Evolutionary conservation across 179 eudicot genomes (phyloP).

Genomic region (Silene vulgaris): DNA sequence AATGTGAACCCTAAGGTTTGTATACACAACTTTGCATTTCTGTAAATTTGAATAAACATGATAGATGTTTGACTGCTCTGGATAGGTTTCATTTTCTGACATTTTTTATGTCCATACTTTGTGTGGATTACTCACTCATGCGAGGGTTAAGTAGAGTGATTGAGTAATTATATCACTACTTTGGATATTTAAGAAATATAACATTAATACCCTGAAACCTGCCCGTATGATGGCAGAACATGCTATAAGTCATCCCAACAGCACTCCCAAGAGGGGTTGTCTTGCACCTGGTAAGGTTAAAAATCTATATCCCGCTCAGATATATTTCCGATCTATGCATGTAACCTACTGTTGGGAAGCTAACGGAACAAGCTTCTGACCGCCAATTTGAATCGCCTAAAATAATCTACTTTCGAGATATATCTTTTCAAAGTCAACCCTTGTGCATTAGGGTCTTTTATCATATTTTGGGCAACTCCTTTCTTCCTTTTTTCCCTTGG

Average conservation of each 20-base stretch:
- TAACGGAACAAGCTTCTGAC: background rate
- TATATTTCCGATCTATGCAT: background rate
- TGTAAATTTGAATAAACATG: background rate
- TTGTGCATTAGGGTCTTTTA: background rate
- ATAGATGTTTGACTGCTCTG: background rate
- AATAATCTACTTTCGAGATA: background rate
- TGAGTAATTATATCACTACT: background rate
- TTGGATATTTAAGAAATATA: too few species aligned
- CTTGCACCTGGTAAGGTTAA: background rate
- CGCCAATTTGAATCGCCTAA: background rate
- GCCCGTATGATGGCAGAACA: too few species aligned
- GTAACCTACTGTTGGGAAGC: constrained; percentile 2
- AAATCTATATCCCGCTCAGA: background rate
- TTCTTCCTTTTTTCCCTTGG: background rate
- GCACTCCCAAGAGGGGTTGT: background rate
- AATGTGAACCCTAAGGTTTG: constrained; percentile 64
- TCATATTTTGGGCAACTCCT: background rate
- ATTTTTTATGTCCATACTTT: background rate
- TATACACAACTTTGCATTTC: constrained; percentile 8
- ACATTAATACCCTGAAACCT: too few species aligned
- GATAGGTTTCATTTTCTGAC: background rate
- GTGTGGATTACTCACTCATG: background rate
- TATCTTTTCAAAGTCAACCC: background rate
- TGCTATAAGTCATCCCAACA: background rate
- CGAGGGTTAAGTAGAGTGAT: background rate